Base-by-base conservation (phyloP, 1,284 basidiomycete genomes). In the Gomphus bonarii region DNA sequence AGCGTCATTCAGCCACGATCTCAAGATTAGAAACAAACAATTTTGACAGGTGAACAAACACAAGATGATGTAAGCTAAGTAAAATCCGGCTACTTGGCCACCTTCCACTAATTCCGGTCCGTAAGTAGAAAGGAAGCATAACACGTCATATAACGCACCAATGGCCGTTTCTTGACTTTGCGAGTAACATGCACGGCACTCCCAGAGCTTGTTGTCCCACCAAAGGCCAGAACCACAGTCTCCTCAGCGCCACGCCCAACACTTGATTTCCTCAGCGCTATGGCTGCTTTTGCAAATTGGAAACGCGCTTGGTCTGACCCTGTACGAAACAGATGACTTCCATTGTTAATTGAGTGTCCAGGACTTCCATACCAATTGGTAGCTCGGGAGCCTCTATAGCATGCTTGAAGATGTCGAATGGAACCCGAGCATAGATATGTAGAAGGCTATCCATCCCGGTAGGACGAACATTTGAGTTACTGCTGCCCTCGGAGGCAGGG, bases 201-300 rank as follows among this genome's bases (percentile, higher is more conserved):
- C 58, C 81, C 84, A 44, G 80, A 82, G 63, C 76, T 76, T 62
- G 77, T 79, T 59, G 77, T 78, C 58, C 82, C 82, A 60, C 85
- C 86, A 71, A 92, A 89, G 36, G 88, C 88, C 60, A 93, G 75
- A 50, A 94, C 91, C 40, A 92, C 90, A 20, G 85, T 88, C 72
- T 93, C 91, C 69, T 85, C 84, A 58, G 79, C 78, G 60, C 81
- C 80, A 58, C 74, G 70, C 47, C 79, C 81, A 63, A 81, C 76
- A 9, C 79, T 81, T 61, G 75, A 76, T 70, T 90, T 93, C 62
- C 91, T 78, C 65, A 85, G 66, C 63, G 90, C 86, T 65, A 93
- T 87, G 10, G 83, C 88, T 61, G 90, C 87, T 70, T 93, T 93
- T 11, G 90, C 88, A 69, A 93, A 94, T 65, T 85, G 86, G 73